Evolutionary conservation across 331 rosid species (phyloP), one percentile per base, ranked within the genome.

Genomic region (Acacia pycnantha): DNA sequence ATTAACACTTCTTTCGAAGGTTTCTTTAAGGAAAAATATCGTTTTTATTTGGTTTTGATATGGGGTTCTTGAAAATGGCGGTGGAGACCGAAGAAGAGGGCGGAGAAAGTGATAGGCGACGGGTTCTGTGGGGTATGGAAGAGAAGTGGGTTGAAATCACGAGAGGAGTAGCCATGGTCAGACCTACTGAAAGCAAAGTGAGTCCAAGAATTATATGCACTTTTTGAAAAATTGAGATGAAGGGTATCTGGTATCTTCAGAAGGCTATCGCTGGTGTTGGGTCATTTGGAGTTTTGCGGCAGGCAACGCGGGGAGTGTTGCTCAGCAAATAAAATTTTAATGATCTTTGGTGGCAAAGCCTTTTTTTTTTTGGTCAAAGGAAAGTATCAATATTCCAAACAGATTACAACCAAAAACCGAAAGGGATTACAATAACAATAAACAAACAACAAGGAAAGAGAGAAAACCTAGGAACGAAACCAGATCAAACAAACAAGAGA

Each of bases 141-240:
- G 79, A 67, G 77, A 74, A 51, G 18, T 65, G 56, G 47, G 44
- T 37, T 1, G 87, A 84, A 58, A 88, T 81, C 43, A 59, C 82
- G 31, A 74, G 66, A 33, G 84, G 9, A 50, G 83, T 5, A 40
- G 84, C 81, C 87, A 79, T 79, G 64, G 59, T 50, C 1, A 29
- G 79, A 26, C 51, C 21, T 46, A 46, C 8, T 47, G 59, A 47
- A 71, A 46, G 51, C 15, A n/a, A 6, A 37, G 79, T 54, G 69
- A 54, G 51, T 75, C 68, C 68, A 75, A 35, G 69, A 46, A 46
- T 44, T 46, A 26, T 26, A 46, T 71, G 19, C 24, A 15, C 59
- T 46, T 46, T 47, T n/a, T n/a, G 40, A 26, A 44, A 44, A 6
- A 5, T 72, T 26, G 9, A 70, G 65, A 15, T 37, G 66, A 62